Evolutionary conservation across 2,329 filamentous ascomycete genomes (phyloP), one percentile per base, ranked within the genome.

Genomic region (Aureobasidium melanogenum): DNA sequence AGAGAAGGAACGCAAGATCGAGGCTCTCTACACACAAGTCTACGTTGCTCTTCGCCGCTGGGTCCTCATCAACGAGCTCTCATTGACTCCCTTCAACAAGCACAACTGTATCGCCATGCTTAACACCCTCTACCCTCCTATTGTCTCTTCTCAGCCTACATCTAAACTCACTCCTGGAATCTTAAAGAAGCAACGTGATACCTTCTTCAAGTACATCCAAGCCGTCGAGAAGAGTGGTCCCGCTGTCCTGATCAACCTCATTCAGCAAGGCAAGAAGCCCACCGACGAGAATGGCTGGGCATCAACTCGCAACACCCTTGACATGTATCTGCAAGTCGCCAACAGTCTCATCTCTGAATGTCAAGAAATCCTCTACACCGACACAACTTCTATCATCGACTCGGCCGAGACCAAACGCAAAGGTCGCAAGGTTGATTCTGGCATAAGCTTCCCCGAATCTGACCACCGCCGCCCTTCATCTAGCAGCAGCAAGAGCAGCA

Each of bases 41-140:
- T 87, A 84, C 70, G 71, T 87, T 61, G 81, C 81, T 38, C 72
- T 88, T 54, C 80, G 85, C 65, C 79, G 84, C 68, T 88, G 84
- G 84, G 82, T 84, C 62, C 73, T 88, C 68, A 81, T 87, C 71
- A 86, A 87, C 66, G 84, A 87, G 67, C 78, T 88, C 66, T 80
- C 83, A 28, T 75, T 85, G 32, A 75, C 79, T 34, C 83, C 84
- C 0, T 85, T 84, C 72, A 83, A 84, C 74, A 86, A 85, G 70
- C 78, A 81, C 67, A 87, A 86, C 69, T 86, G 84, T 68, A 77
- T 86, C 64, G 85, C 83, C 58, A 84, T 88, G 80, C 80, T 88
- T 55, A 88, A 88, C 72, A 87, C 84, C 10, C 75, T 88, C 32
- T 84, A 86, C 64, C 85, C 85, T 8, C 84, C 85, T 2, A 76